These are phyloP conservation scores for Microbotryum violaceum DNA, from an alignment of 1,284 basidiomycete species.

Conservation along the genomic window DNA sequence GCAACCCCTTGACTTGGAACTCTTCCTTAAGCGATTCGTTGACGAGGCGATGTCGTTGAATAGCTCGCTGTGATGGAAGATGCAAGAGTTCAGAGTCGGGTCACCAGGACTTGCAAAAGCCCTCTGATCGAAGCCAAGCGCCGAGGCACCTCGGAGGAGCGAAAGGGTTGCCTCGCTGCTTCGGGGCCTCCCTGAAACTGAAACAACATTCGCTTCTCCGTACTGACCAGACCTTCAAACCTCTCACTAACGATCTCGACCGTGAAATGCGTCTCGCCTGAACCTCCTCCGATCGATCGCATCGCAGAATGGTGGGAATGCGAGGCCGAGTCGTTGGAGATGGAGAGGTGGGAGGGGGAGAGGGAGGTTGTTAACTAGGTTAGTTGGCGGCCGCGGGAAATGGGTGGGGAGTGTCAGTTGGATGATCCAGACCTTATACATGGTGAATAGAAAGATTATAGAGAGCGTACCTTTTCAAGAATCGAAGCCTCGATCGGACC, in stretches of 20 bases:
- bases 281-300: constrained; percentile 28
- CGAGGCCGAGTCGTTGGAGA: constrained; percentile 33
- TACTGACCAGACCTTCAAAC: constrained; percentile 31
- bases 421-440: too few relatives aligned
- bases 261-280: constrained; percentile 35
- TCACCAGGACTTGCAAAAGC: too few relatives aligned
- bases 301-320: constrained; percentile 35
- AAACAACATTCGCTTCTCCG: too few relatives aligned
- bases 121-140: background rate
- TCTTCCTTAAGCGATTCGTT: constrained; percentile 32
- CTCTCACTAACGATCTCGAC: constrained; percentile 27
- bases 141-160: too few relatives aligned
- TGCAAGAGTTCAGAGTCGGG: background rate
- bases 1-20: constrained; percentile 30
- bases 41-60: constrained; percentile 35
- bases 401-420: background rate
- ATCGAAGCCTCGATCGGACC: too few relatives aligned
- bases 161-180: background rate
- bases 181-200: too few relatives aligned
- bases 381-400: background rate
- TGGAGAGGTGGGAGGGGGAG: constrained; percentile 19
- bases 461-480: too few relatives aligned
- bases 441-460: too few relatives aligned
- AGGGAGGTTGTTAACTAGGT: constrained; percentile 24
- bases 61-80: constrained; percentile 22